Evolutionary conservation across 2,329 filamentous ascomycete genomes (phyloP), one percentile per base, ranked within the genome.

Genomic region (Neurospora sp.): DNA sequence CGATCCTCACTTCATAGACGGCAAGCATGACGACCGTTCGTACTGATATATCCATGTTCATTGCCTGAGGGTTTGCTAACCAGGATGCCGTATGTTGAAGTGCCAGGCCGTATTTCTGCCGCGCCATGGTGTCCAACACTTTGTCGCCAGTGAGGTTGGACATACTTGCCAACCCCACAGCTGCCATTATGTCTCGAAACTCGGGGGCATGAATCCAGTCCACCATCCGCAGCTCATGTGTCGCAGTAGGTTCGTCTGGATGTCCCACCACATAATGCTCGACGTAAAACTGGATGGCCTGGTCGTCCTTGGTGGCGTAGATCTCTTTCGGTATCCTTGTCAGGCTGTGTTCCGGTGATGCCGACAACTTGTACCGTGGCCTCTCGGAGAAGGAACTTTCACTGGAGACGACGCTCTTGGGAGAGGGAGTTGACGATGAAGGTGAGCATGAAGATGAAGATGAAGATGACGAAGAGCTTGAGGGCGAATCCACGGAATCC

Each of bases 81-180:
- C 83, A 75, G 70, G 80, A 77, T 6, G 81, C 80, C 2, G 83
- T 84, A 68, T 83, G 79, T 52, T 82, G 82, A 43, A 90, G 77
- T 1, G 87, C 86, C 37, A 80, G 76, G 8, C 83, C 83, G 75
- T 89, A 89, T 73, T 85, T 84, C 69, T 83, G 80, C 66, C 81
- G 82, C 15, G 88, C 84, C 43, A 80, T 74, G 2, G 81, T 76
- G 73, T 81, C 81, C 75, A 88, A 76, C 38, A 81, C 78, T 19
- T 78, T 77, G 66, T 86, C 82, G 23, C 81, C 81, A 37, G 79
- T 81, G 19, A 87, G 77, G 69, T 88, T 88, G 3, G 85, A 84
- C 70, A 89, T 75, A 71, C 85, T 86, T 0, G 87, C 87, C 66
- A 88, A 80, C 1, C 87, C 87, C 19, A 89, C 82, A 15, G 88